Evolutionary conservation across 768 basidiomycete species (phyloP).

Genomic region (Agrocybe pediades): DNA sequence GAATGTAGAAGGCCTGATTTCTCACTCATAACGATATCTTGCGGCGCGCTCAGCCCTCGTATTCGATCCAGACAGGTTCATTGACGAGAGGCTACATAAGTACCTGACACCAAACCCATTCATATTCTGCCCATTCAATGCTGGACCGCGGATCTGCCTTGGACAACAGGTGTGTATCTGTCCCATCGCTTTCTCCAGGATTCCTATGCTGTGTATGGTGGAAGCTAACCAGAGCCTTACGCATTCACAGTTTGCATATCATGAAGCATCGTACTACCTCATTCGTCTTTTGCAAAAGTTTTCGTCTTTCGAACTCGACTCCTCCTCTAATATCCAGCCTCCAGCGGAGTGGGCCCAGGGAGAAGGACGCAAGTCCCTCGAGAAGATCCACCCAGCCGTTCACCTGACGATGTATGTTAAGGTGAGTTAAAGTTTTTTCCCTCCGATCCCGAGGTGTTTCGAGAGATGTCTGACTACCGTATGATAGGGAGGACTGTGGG

Average conservation of each 20-base stretch:
- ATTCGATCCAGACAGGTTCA: conserved; percentile 60
- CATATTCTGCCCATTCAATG: conserved; percentile 43
- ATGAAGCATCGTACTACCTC: conserved; percentile 57
- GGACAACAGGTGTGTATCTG: conserved; percentile 37
- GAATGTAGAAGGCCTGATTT: background rate
- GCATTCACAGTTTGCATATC: conserved; percentile 48
- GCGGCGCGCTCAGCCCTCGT: conserved; percentile 37
- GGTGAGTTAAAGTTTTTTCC: conserved; percentile 12
- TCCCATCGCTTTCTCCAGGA: no score
- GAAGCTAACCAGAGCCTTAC: background rate
- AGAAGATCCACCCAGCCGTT: conserved; percentile 34
- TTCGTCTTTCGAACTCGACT: conserved; percentile 41
- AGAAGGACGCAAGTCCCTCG: conserved; percentile 34
- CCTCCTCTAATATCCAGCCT: conserved; percentile 37
- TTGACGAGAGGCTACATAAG: conserved; percentile 49
- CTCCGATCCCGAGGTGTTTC: no score
- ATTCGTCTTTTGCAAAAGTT: conserved; percentile 54
- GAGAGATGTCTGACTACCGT: background rate
- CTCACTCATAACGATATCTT: background rate
- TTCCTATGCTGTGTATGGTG: no score
- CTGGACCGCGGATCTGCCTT: conserved; percentile 38
- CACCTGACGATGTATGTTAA: conserved; percentile 47
- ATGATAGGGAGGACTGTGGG: conserved; percentile 30
- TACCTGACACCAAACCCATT: conserved; percentile 46
- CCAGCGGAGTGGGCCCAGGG: conserved; percentile 44